Base-by-base conservation (phyloP, 306 rosid genomes). In the Canavalia gladiata region DNA sequence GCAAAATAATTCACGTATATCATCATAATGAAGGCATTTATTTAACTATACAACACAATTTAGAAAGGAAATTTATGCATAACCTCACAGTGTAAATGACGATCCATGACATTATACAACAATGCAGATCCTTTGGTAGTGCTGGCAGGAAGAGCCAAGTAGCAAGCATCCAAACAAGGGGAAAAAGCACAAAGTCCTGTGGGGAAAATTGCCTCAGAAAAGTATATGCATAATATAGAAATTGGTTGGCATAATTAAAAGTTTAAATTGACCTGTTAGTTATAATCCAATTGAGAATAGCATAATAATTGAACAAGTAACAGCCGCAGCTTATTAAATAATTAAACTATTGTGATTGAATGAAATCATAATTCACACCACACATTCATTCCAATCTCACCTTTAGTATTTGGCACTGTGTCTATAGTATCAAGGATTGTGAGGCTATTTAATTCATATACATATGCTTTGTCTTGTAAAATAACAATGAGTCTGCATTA, bases 91-190 rank as follows among this genome's bases (percentile, higher is more conserved):
- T 91, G 99, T 84, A 89, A 88, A 75, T 78, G 93, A 72, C 72
- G 86, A 68, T 95, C 97, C 97, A 93, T 91, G 71, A 88, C 97
- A 77, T 93, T 93, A 87, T 95, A 95, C 86, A 95, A 77, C 89
- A 95, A 84, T 39, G 89, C 87, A 66, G 97, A 91, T 80, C 99
- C 99, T 87, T 86, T 91, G 50, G 87, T 76, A 75, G 87, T 88
- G 89, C 99, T 91, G 39, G 97, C 94, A 82, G 97, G 99, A 83
- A 95, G 91, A 78, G 97, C 99, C 85, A 92, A 77, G 87, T 88
- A 95, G 88, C 97, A 95, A 76, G 91, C 88, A 76, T 91, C 97
- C 86, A 89, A 82, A 83, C 88, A 81, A 70, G 97, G 94, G 68
- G 97, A 95, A 88, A 95, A 93, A 1, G 97, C 92, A 30, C 95